Conservation (phyloP, 257 asterid genomes). For the Scutellaria barbata region DNA sequence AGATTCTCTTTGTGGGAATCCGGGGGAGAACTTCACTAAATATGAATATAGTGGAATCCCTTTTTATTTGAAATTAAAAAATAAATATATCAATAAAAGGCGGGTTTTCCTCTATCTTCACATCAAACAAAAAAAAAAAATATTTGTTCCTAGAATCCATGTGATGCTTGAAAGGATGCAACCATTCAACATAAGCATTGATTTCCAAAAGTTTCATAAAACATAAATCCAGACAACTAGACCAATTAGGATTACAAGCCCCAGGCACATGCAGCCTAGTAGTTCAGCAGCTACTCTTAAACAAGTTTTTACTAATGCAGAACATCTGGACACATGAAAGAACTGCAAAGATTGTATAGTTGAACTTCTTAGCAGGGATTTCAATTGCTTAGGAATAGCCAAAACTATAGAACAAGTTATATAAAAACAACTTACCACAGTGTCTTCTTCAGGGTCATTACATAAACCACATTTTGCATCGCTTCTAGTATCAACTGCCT, state of each 20-base stretch:
- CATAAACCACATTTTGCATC: slow-evolving; percentile 71
- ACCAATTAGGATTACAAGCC: neutral
- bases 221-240: slow-evolving; percentile 7
- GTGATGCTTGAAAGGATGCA: slow-evolving; percentile 14
- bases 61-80: no score
- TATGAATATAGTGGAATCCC: no score
- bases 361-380: slow-evolving; percentile 4
- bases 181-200: neutral
- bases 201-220: neutral
- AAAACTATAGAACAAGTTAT: slow-evolving; percentile 9
- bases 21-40: no score
- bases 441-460: slow-evolving; percentile 76
- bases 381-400: slow-evolving; percentile 5
- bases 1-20: no score
- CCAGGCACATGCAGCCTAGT: neutral
- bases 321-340: neutral
- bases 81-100: no score
- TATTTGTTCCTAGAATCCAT: neutral
- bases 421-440: slow-evolving; percentile 57
- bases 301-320: neutral
- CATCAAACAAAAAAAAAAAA: no score
- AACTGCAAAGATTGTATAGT: slow-evolving; percentile 4
- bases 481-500: slow-evolving; percentile 46
- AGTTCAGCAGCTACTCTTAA: neutral
- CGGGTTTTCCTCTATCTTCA: no score